These are phyloP conservation scores for Thalassiosira livingstoniorum DNA, from an alignment of 352 stramenopile species.

Conservation along the genomic window DNA sequence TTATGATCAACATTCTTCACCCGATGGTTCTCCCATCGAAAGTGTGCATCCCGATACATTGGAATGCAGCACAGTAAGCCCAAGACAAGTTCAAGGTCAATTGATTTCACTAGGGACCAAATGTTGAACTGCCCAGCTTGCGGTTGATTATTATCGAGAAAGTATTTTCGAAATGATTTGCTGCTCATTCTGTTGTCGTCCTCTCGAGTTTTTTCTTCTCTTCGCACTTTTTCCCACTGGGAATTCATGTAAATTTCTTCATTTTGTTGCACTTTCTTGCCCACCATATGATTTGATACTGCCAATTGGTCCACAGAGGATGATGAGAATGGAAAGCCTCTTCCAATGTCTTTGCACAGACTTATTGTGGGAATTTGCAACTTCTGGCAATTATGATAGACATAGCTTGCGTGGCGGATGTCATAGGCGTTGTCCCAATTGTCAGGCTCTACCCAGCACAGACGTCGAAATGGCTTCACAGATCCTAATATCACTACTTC, in stretches of 20 bases:
- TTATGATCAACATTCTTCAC: slow-evolving; percentile 45
- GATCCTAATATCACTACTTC: slow-evolving; percentile 55
- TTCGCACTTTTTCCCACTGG: slow-evolving; percentile 43
- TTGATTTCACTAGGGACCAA: slow-evolving; percentile 51
- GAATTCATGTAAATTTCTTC: slow-evolving; percentile 42
- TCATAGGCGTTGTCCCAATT: slow-evolving; percentile 14
- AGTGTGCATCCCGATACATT: slow-evolving; percentile 46
- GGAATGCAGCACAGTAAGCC: slow-evolving; percentile 47
- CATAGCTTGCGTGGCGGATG: slow-evolving; percentile 18
- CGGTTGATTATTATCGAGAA: slow-evolving; percentile 29
- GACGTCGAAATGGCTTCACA: slow-evolving; percentile 29
- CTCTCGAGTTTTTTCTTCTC: slow-evolving; percentile 14
- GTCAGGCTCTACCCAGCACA: slow-evolving; percentile 32
- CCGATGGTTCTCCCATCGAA: slow-evolving; percentile 44
- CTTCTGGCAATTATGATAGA: slow-evolving; percentile 57
- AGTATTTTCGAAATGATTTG: slow-evolving; percentile 48
- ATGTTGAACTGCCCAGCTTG: slow-evolving; percentile 31
- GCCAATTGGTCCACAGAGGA: slow-evolving; percentile 41
- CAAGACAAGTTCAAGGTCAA: slow-evolving; percentile 55
- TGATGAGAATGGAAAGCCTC: slow-evolving; percentile 49
- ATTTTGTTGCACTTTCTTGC: slow-evolving; percentile 32
- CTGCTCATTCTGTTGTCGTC: slow-evolving; percentile 6
- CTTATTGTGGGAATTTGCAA: slow-evolving; percentile 54
- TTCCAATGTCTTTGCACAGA: slow-evolving; percentile 36
- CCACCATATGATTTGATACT: slow-evolving; percentile 50